These are phyloP conservation scores for Juncus inflexus DNA, from an alignment of 176 grass and related monocot genomes.

Conservation along the genomic window DNA sequence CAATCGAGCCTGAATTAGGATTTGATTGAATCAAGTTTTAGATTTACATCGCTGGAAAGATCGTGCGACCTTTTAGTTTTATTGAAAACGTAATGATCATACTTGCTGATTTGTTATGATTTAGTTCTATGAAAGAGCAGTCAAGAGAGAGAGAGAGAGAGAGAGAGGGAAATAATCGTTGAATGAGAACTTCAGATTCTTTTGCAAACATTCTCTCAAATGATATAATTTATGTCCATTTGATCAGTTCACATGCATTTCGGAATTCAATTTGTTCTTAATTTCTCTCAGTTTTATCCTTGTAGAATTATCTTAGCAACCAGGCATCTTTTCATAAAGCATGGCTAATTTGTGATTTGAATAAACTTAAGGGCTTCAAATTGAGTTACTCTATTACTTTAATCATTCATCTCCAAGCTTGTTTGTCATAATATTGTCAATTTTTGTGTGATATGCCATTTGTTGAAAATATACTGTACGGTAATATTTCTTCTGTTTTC, in stretches of 20 bases:
- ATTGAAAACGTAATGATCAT: neutral
- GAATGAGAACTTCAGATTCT: neutral
- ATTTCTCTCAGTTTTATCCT: neutral
- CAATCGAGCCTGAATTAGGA: neutral
- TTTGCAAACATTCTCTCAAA: neutral
- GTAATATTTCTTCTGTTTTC: too few species aligned
- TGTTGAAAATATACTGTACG: too few species aligned
- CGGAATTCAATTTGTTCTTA: neutral
- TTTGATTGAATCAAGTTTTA: slow-evolving; percentile 2
- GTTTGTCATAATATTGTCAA: too few species aligned
- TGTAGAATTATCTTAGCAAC: neutral
- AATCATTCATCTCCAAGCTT: neutral
- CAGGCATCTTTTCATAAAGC: neutral
- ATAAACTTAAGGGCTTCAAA: neutral
- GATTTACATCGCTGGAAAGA: slow-evolving; percentile 2
- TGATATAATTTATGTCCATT: slow-evolving; percentile 7
- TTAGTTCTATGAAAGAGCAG: slow-evolving; percentile 2
- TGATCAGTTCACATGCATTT: neutral
- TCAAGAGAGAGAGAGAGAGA: neutral
- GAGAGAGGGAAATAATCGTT: neutral
- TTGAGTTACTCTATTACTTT: neutral
- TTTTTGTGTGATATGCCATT: too few species aligned
- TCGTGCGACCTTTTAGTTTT: too few species aligned
- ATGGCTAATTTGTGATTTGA: slow-evolving; percentile 21
- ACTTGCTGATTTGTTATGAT: neutral